phyloP scores from a whole-genome alignment of 768 basidiomycete species.

The Lactarius evosmus region DNA sequence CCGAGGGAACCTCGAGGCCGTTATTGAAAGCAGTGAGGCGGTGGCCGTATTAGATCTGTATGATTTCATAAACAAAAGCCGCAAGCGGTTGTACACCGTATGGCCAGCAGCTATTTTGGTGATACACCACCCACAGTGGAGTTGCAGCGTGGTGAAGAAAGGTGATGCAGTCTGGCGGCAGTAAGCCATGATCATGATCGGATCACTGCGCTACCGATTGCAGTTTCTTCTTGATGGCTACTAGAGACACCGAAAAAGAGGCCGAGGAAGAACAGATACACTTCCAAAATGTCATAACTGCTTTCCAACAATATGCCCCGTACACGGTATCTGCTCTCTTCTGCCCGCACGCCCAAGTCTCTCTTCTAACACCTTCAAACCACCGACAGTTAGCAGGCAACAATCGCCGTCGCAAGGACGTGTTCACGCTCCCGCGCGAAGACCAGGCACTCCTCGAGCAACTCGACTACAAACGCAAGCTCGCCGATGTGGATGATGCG shows the following conservation, averaged over 20 bases:
- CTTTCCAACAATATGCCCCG: conserved; percentile 71
- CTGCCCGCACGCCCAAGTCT: background rate
- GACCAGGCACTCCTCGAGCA: conserved; percentile 67
- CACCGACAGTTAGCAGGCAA: conserved; percentile 52
- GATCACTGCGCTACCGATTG: background rate
- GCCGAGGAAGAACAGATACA: conserved; percentile 62
- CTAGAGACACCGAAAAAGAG: conserved; percentile 27
- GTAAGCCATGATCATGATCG: background rate
- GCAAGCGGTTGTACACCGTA: background rate
- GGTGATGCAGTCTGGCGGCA: background rate
- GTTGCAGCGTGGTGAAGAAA: background rate
- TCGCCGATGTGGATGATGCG: conserved; percentile 75
- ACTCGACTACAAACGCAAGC: conserved; percentile 75
- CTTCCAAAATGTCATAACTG: conserved; percentile 70
- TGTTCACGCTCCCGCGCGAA: conserved; percentile 61
- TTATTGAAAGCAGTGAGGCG: background rate
- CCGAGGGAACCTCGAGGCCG: background rate
- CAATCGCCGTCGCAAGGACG: conserved; percentile 70
- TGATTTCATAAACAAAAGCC: background rate
- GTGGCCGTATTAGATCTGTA: background rate
- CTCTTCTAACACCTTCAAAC: background rate
- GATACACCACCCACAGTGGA: background rate
- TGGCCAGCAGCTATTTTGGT: background rate
- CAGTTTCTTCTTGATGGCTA: conserved; percentile 15
- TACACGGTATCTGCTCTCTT: conserved; percentile 55